Percentiles rank a stretch among this genome's conserved stretches.
phyloP scores from a whole-genome alignment of 1,284 basidiomycete species.

The Puccinia hordei region DNA sequence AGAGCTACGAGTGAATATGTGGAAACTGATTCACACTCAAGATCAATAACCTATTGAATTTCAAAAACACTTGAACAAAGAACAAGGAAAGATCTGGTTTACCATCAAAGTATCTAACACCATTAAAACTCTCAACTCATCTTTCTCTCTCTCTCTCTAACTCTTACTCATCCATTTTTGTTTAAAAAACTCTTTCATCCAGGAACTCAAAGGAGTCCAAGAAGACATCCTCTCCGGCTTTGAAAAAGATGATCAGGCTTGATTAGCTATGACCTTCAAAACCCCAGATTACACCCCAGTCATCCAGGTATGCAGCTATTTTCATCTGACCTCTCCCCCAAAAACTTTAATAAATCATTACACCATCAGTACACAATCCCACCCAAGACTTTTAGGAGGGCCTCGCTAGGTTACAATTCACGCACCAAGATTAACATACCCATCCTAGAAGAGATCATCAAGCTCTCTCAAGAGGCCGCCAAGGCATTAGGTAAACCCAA shows the following conservation, averaged over 20 bases:
- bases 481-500: constrained; percentile 71
- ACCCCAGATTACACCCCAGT: constrained; percentile 76
- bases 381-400: constrained; percentile 69
- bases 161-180: no score
- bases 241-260: constrained; percentile 61
- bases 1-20: no score
- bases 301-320: constrained; percentile 60
- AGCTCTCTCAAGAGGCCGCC: constrained; percentile 70
- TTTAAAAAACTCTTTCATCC: no score
- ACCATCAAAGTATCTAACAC: constrained; percentile 61
- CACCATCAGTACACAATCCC: constrained; percentile 69
- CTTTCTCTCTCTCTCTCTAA: no score
- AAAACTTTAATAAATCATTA: neutral
- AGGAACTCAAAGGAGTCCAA: constrained; percentile 77
- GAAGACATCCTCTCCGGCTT: constrained; percentile 74
- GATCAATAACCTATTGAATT: constrained; percentile 73
- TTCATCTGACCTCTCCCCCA: neutral
- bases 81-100: constrained; percentile 62
- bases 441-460: constrained; percentile 68
- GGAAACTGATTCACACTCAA: no score
- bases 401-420: constrained; percentile 69
- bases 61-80: constrained; percentile 80
- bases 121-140: neutral
- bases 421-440: constrained; percentile 71
- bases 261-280: constrained; percentile 66